A percentile compares a stretch with the other conserved stretches of the same genome.
Evolutionary conservation across 2,329 filamentous ascomycete genomes (phyloP).

Genomic region (Drechmeria coniospora): DNA sequence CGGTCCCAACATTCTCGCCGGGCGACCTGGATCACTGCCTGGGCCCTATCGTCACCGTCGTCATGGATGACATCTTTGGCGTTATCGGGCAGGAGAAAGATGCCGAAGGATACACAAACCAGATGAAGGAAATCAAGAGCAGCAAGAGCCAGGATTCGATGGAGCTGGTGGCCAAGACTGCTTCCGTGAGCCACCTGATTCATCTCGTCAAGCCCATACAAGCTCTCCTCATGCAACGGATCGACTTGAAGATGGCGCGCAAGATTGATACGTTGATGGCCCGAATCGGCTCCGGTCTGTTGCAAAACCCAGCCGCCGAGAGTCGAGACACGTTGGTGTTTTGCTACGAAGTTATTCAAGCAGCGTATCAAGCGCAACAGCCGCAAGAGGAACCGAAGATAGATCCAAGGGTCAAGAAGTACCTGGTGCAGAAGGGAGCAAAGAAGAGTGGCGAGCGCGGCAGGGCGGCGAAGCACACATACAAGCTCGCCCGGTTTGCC

Average conservation of each 20-base stretch:
- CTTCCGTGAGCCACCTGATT: constrained; percentile 58
- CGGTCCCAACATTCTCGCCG: constrained; percentile 55
- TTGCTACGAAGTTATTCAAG: constrained; percentile 85
- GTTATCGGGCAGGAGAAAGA: constrained; percentile 89
- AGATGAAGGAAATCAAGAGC: constrained; percentile 95
- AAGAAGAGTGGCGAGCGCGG: constrained; percentile 60
- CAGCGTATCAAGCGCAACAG: constrained; percentile 56
- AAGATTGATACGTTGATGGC: constrained; percentile 84
- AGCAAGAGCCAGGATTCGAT: constrained; percentile 98
- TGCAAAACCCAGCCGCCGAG: constrained; percentile 66
- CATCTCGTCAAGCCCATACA: constrained; percentile 67
- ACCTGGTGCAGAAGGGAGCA: constrained; percentile 65
- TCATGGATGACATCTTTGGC: constrained; percentile 97
- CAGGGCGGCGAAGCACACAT: constrained; percentile 61
- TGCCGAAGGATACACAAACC: constrained; percentile 82
- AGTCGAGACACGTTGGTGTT: constrained; percentile 79
- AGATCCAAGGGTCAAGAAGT: constrained; percentile 51
- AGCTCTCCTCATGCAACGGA: constrained; percentile 63
- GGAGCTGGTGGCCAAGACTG: constrained; percentile 75
- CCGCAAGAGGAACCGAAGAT: constrained; percentile 35
- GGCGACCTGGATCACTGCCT: constrained; percentile 87
- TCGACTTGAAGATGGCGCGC: constrained; percentile 66
- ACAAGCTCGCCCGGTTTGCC: constrained; percentile 79
- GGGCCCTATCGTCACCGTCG: constrained; percentile 58
- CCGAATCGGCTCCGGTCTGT: constrained; percentile 66